Base-by-base conservation (phyloP, 176 grass and related monocot genomes). In the Zizania latifolia region DNA sequence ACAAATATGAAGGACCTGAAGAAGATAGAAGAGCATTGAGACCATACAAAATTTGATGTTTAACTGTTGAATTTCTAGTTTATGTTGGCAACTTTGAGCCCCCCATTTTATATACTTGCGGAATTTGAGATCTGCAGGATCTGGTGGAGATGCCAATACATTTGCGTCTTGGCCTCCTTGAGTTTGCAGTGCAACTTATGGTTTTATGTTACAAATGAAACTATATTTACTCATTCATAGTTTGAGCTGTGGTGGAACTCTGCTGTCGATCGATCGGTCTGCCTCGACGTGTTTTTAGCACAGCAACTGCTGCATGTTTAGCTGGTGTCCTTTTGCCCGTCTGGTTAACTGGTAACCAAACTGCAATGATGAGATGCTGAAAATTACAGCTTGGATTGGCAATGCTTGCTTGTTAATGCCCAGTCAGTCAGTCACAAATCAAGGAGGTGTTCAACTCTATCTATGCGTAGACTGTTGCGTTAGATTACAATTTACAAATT, bases 1-100 rank as follows among this genome's bases (percentile, higher is more conserved):
- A 96, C 93, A 85, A 96, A 96, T 60, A 96, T 96, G 93, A 96
- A 96, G 78, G 93, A 92, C 72, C 45, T 96, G 86, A 92, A 96
- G 93, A 96, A 96, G 81, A 87, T 96, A 83, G 92, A 96, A 82
- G 89, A 96, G 53, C 92, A 96, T 34, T 94, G 59, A 88, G 48
- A 33, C 30, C 12, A 37, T 43, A 30, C 34, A 53, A 68, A 53
- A 39, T 6, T 83, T 29, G 68, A 7, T 83, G 62, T 56, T 70
- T 78, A 31, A 68, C 36, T 73, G 21, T 79, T 75, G 46, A 61
- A 58, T 71, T 76, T 82, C 34, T 44, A 65, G 50, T 78, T 83
- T 59, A 44, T 74, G 22, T 53, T 66, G 67, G 67, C 59, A 67
- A 66, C 46, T 14, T 61, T 78, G 41, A 26, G 33, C 39, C 74